Conservation (phyloP, 352 stramenopile genomes). For the Pilasporangium apinafurcum region DNA sequence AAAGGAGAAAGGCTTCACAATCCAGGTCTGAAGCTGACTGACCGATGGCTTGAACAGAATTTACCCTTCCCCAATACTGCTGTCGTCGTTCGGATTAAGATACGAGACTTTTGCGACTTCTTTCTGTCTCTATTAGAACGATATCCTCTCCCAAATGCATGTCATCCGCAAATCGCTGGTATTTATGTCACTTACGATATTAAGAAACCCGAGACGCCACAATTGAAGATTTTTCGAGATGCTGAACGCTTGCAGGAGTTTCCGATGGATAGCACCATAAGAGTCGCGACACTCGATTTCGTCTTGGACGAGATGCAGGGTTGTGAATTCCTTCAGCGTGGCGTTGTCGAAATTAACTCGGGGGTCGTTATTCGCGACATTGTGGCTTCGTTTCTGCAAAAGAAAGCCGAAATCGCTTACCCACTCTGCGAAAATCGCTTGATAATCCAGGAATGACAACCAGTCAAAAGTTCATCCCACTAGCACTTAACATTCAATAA, state of each 20-base stretch:
- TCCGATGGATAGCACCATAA: not conserved
- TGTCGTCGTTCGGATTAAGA: not conserved
- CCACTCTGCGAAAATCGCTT: slow-evolving; percentile 1
- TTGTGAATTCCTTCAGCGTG: not conserved
- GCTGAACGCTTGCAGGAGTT: not conserved
- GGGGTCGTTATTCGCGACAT: not conserved
- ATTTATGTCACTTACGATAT: not conserved
- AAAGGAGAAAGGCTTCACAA: not conserved
- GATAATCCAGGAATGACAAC: not conserved
- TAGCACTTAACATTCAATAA: too few species aligned
- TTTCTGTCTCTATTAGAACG: not conserved
- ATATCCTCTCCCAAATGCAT: slow-evolving; percentile 1
- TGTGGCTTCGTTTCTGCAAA: slow-evolving; percentile 1
- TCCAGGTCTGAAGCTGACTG: slow-evolving; percentile 1
- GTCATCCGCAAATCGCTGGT: slow-evolving; percentile 1
- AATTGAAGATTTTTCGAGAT: not conserved
- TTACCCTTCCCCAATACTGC: not conserved
- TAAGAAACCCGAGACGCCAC: not conserved
- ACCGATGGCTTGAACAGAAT: not conserved
- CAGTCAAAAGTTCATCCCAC: too few species aligned
- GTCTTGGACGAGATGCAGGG: not conserved
- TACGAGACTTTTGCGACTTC: not conserved
- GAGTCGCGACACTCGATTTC: not conserved
- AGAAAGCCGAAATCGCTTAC: slow-evolving; percentile 1
- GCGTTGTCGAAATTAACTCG: not conserved